Evolutionary conservation across 2,329 filamentous ascomycete genomes (phyloP), one percentile per base, ranked within the genome.

Genomic region (Ceratocystis cubensis): DNA sequence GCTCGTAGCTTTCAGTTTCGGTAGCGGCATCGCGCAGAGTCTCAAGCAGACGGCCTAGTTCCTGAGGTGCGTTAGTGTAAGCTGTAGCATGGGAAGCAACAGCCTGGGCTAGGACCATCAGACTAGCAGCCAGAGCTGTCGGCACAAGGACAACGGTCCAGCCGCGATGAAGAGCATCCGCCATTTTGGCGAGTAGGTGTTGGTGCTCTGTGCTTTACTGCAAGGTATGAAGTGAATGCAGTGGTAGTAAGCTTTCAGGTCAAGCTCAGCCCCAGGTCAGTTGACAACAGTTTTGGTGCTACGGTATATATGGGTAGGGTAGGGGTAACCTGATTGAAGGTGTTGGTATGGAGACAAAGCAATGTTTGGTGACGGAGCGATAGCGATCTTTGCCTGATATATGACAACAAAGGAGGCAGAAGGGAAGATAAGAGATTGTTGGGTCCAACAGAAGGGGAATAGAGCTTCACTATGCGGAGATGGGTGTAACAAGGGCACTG

Each of bases 1-100:
- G 77, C 73, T 86, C 82, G 72, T 86, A 86, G 71, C 78, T 82
- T 74, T 86, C 84, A 71, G 86, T 86, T 73, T 87, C 84, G 70
- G 81, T 77, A 62, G 85, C 78, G 48, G 83, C 88, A 71, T 80
- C 83, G 72, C 86, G 83, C 71, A 84, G 79, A 17, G 81, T 78
- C 71, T 86, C 83, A 71, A 85, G 74, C 71, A 86, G 84, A 67
- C 79, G 79, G 67, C 75, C 75, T 66, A 86, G 78, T 73, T 87
- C 84, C 69, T 76, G 77, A 33, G 84, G 84, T 33, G 84, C 84
- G 45, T 78, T 79, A 56, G 80, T 72, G 74, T 85, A 87, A 20
- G 83, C 84, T 67, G 78, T 73, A 64, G 78, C 78, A 73, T 84
- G 84, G 64, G 78, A 78, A 69, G 78, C 76, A 66, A 78, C 73